phyloP scores from a whole-genome alignment of 352 stramenopile genomes.

The Phytophthora litchii region DNA sequence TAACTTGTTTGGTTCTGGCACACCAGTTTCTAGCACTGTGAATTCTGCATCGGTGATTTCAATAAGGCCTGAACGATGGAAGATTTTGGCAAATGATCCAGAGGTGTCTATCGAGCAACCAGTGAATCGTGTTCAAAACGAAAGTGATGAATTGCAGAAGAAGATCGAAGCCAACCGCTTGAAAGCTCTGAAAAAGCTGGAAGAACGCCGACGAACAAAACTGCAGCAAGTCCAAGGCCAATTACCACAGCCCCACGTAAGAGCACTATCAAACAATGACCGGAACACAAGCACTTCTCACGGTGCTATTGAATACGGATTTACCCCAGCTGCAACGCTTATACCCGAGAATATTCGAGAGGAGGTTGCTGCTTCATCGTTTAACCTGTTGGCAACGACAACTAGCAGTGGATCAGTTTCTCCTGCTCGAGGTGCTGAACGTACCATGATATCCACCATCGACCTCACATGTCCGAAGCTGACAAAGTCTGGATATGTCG shows the following conservation, averaged over 20 bases:
- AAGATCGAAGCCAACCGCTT: conserved; percentile 77
- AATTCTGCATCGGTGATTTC: background rate
- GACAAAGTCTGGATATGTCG: conserved; percentile 2
- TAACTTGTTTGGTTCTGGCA: conserved; percentile 16
- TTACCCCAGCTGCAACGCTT: conserved; percentile 10
- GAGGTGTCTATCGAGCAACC: background rate
- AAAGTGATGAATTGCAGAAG: conserved; percentile 32
- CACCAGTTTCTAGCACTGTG: conserved; percentile 1
- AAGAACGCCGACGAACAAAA: conserved; percentile 44
- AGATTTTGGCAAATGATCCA: conserved; percentile 1
- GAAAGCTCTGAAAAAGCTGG: conserved; percentile 62
- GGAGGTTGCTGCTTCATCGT: conserved; percentile 13
- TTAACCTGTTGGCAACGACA: conserved; percentile 21
- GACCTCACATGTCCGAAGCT: conserved; percentile 20
- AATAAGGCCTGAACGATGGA: conserved; percentile 1
- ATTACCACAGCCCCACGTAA: background rate
- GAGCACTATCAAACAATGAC: background rate
- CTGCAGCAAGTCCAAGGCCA: conserved; percentile 14
- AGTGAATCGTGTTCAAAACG: background rate
- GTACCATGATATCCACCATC: conserved; percentile 6
- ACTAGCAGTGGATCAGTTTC: background rate
- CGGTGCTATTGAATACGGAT: background rate
- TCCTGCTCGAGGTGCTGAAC: background rate
- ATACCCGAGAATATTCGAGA: conserved; percentile 8
- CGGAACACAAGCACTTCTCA: background rate